Base-by-base conservation (phyloP, 352 stramenopile species). In the Saprolegnia diclina region DNA sequence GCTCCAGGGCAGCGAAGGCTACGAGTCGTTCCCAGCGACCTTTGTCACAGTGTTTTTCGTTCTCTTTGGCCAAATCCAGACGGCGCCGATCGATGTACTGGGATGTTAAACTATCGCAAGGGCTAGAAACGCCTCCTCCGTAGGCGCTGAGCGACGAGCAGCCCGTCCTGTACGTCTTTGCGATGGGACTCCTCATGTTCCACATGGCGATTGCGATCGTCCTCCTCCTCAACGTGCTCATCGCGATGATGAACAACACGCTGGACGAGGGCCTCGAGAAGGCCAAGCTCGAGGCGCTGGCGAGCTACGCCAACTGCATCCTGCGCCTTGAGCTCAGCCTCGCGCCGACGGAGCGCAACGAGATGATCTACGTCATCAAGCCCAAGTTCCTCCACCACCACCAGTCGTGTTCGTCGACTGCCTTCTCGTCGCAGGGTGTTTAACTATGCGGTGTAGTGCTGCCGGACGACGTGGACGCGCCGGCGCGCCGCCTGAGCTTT, bases 1-100 rank as follows among this genome's bases (percentile, higher is more conserved):
- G n/a, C 56, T 91, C 22, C 79, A 83, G 3, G 80, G 78, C 35
- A 79, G 74, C 16, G 67, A 53, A 10, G 81, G 81, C 26, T 88
- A 82, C 52, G 80, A 90, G 59, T 87, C 64, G 61, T 85, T 87
- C 42, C 79, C 75, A 3, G 81, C 77, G 52, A 57, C 81, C 5
- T 90, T 91, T 56, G 81, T 89, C 70, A 86, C 81, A 0, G 81
- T 90, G 14, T 89, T 87, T 54, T 75, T 89, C 57, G 85, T 91
- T 78, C 76, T 91, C 35, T 90, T 86, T 55, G 81, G 83, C 0
- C 74, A 87, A 54, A 74, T 91, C 67, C 80, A 81, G 35, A 59
- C 52, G 3, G 52, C 3, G 7, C 52, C 52, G 13, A 59, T 59
- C 52, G 24, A 35, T 19, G 52, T 59, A n/a, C n/a, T n/a, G n/a